A percentile compares a stretch with the other conserved stretches of the same genome.
phyloP scores from a whole-genome alignment of 2,329 filamentous ascomycete species.

The Exophiala bonariae region DNA sequence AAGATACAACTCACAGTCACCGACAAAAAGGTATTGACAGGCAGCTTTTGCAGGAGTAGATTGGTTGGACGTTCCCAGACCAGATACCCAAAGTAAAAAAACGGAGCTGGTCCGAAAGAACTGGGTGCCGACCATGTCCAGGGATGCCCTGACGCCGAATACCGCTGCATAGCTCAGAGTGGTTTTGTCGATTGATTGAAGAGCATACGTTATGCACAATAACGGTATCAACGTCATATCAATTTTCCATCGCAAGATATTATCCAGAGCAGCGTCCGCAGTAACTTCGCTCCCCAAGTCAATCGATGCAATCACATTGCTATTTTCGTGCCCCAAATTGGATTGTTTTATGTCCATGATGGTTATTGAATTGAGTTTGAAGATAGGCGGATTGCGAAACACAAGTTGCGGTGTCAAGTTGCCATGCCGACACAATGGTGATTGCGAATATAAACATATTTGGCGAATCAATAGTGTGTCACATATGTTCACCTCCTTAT shows the following conservation, averaged over 20 bases:
- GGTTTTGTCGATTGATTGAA: constrained; percentile 18
- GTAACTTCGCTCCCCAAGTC: no score
- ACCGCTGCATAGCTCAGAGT: constrained; percentile 52
- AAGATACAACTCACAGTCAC: constrained; percentile 11
- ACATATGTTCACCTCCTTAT: no score
- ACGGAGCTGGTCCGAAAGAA: constrained; percentile 49
- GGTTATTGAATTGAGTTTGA: no score
- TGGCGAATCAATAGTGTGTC: no score
- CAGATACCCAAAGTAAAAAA: constrained; percentile 45
- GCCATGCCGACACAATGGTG: no score
- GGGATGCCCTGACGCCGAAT: constrained; percentile 38
- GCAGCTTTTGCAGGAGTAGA: constrained; percentile 28
- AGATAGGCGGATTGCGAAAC: no score
- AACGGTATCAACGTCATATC: constrained; percentile 1
- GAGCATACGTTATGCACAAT: neutral
- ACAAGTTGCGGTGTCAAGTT: no score
- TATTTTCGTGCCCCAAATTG: no score
- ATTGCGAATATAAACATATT: no score
- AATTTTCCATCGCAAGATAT: neutral
- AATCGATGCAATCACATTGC: no score
- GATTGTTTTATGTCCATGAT: no score
- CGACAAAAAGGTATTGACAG: constrained; percentile 45
- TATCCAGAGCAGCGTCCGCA: no score
- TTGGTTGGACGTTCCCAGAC: constrained; percentile 30
- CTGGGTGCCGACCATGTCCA: constrained; percentile 41